phyloP scores from a whole-genome alignment of 495 filamentous ascomycete genomes.

The Xylaria sp. region DNA sequence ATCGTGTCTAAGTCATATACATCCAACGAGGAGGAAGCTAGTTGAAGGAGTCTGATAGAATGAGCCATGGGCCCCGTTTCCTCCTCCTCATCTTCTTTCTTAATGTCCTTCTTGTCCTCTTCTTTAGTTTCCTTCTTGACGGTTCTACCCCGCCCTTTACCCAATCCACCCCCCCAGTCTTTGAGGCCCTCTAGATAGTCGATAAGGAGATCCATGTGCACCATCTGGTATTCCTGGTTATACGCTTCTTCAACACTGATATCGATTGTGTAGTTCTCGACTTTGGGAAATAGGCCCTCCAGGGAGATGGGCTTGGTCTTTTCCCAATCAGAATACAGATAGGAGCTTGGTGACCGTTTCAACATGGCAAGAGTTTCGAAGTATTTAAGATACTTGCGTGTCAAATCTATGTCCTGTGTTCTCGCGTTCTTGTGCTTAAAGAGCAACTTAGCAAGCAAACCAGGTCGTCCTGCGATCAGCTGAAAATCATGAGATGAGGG shows the following conservation, averaged over 20 bases:
- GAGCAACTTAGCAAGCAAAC: slow-evolving; percentile 28
- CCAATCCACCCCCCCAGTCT: background rate
- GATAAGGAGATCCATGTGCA: slow-evolving; percentile 32
- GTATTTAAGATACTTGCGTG: slow-evolving; percentile 31
- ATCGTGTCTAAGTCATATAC: slow-evolving; percentile 30
- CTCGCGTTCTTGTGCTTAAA: background rate
- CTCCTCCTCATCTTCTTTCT: background rate
- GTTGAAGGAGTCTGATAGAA: slow-evolving; percentile 25
- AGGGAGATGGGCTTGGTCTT: slow-evolving; percentile 22
- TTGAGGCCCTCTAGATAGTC: slow-evolving; percentile 26
- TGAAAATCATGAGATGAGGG: slow-evolving; percentile 22
- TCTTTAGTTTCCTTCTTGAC: slow-evolving; percentile 7
- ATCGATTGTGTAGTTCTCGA: slow-evolving; percentile 36
- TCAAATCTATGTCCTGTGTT: slow-evolving; percentile 26
- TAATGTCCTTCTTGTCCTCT: background rate
- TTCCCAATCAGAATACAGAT: slow-evolving; percentile 33
- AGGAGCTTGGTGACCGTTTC: slow-evolving; percentile 36
- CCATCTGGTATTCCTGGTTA: slow-evolving; percentile 28
- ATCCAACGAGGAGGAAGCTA: slow-evolving; percentile 36
- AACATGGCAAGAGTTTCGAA: slow-evolving; percentile 38
- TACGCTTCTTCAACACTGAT: slow-evolving; percentile 27
- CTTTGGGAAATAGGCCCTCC: slow-evolving; percentile 36
- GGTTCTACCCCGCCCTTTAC: background rate
- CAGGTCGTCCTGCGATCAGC: slow-evolving; percentile 32
- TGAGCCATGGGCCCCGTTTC: background rate